A percentile compares a stretch with the other conserved stretches of the same genome.
These are phyloP conservation scores for Rhodotorula diobovata DNA, from an alignment of 768 basidiomycete genomes.

Conservation along the genomic window DNA sequence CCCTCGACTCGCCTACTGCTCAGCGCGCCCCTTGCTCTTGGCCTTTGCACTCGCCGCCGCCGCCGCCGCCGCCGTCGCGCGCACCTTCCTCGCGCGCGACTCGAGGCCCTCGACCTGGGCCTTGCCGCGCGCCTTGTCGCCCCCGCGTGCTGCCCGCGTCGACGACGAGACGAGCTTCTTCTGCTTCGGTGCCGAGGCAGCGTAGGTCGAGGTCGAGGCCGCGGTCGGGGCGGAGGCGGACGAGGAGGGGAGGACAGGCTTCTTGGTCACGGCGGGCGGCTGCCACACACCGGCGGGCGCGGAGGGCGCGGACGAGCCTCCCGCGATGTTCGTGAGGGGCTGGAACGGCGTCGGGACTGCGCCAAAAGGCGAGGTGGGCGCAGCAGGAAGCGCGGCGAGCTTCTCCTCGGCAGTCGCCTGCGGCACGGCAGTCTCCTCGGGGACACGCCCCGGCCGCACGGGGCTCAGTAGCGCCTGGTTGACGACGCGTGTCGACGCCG, in stretches of 20 bases:
- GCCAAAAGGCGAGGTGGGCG: not conserved
- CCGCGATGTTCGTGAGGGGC: conserved; percentile 1
- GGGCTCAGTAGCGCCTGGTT: conserved; percentile 3
- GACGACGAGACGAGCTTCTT: conserved; percentile 5
- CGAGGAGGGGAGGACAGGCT: not conserved
- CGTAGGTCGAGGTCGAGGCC: not conserved
- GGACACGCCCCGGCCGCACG: not conserved
- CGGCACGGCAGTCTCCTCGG: not conserved
- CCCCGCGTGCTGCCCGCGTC: not conserved
- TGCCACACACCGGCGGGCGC: not conserved
- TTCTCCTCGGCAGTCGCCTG: not conserved
- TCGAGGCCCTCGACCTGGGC: conserved; percentile 4
- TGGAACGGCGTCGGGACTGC: not conserved
- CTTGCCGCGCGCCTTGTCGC: conserved; percentile 5
- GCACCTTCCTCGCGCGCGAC: conserved; percentile 13
- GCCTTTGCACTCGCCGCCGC: not conserved
- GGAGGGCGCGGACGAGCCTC: not conserved
- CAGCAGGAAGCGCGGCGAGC: not conserved
- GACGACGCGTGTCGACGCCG: not conserved
- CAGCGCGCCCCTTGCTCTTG: not conserved
- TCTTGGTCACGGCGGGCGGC: not conserved
- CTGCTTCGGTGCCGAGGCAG: not conserved
- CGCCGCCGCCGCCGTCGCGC: not conserved
- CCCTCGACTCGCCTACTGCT: no score
- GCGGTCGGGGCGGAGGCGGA: not conserved